These are phyloP conservation scores for Capniomyces stellatus DNA, from an alignment of 371 early-diverging fungal genomes.

Conservation along the genomic window DNA sequence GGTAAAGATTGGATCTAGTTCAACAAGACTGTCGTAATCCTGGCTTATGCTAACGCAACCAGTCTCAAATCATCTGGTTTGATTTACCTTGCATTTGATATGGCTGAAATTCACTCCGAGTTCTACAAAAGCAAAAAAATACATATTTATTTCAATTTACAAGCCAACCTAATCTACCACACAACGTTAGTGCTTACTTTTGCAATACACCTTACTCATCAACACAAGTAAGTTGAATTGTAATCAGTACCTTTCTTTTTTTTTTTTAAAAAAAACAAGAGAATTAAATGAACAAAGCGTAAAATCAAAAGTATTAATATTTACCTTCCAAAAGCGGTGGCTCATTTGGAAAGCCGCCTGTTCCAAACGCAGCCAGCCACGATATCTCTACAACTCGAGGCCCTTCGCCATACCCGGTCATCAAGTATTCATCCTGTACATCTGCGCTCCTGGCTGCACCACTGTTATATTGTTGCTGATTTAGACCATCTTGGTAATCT, in stretches of 20 bases:
- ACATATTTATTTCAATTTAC: constrained; percentile 1
- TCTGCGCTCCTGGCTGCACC: no score
- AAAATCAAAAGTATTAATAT: neutral
- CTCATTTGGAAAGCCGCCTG: constrained; percentile 76
- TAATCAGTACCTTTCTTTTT: no score
- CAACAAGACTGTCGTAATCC: no score
- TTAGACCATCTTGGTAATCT: neutral
- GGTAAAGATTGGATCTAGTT: no score
- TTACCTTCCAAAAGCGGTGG: constrained; percentile 58
- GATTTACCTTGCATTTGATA: constrained; percentile 36
- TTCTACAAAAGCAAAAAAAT: constrained; percentile 27
- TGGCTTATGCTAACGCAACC: no score
- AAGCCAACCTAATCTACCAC: no score
- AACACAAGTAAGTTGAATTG: no score
- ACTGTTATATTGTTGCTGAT: neutral
- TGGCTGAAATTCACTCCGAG: constrained; percentile 82
- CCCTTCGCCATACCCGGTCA: constrained; percentile 24
- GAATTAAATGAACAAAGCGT: neutral
- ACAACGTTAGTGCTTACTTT: no score
- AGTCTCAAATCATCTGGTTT: neutral
- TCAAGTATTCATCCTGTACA: neutral
- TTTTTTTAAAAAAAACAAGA: no score
- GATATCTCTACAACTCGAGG: constrained; percentile 29
- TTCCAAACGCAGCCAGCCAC: constrained; percentile 53
- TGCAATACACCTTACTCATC: no score